Evolutionary conservation across 2,329 filamentous ascomycete genomes (phyloP), one percentile per base, ranked within the genome.

Genomic region (Pyricularia grisea): DNA sequence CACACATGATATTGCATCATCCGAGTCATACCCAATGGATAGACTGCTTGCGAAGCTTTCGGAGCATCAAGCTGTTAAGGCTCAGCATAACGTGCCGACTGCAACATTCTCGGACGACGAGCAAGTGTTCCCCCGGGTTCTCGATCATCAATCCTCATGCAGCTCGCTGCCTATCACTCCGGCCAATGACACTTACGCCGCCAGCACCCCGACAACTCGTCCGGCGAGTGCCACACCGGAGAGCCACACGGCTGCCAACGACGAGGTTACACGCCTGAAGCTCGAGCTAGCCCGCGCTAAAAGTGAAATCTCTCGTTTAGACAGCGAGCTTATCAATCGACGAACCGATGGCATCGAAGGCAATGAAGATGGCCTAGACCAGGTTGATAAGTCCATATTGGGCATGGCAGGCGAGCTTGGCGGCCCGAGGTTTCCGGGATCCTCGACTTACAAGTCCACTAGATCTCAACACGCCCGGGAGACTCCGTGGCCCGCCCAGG

Each of bases 31-130:
- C 69, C 82, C 84, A 10, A 88, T 94, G 83, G 92, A 95, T 74
- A 89, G 89, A 70, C 86, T 93, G 67, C 81, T 93, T 72, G 87
- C 90, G 69, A 91, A 89, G 76, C 83, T 94, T 66, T 87, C 87
- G n/a, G 89, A 93, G 77, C 90, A 93, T 74, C 87, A 90, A 74
- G 81, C 81, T 63, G 77, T 83, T n/a, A 78, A 90, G 67, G 82
- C 82, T 67, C 84, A 87, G 77, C 87, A 90, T 75, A 85, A 84
- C 71, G 82, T 86, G 69, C 81, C 82, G 68, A 76, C 87, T 63
- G 85, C 83, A 70, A 74, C 58, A 30, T 31, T 75, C 11, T 71
- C 74, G 30, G 79, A 82, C 14, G 81, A 82, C 25, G 77, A 78
- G 27, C 70, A 63, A 50, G 69, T 74, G 33, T 80, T 80, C 70